Evolutionary conservation across 1,284 basidiomycete genomes (phyloP), one percentile per base, ranked within the genome.

Genomic region (Trichosporon asahii): DNA sequence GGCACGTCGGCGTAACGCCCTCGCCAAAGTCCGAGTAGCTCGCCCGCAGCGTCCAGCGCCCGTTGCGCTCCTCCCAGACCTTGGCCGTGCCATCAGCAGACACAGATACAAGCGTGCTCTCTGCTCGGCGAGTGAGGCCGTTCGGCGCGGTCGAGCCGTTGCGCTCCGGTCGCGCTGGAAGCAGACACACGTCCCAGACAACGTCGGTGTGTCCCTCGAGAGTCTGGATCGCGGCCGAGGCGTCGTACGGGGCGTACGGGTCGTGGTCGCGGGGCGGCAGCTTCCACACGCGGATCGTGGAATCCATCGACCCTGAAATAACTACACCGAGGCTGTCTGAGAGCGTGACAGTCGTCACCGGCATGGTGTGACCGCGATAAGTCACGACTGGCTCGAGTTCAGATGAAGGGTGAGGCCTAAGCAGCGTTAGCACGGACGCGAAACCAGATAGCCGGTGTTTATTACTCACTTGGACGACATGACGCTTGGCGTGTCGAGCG

Each of bases 121-220:
- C 76, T 0, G 69, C 60, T 7, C 66, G 65, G 57, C 35, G 57
- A 44, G 46, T n/a, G 11, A 29, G 57, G 21, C 65, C 27, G 12
- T 66, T 23, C 27, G 53, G 35, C 8, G 46, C 46, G 1, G 66
- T 6, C 15, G 66, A 44, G 7, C 14, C 21, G 55, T 15, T 63
- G 15, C 65, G 64, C 12, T 69, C 65, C 6, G 66, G 15, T 7
- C 68, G 65, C 1, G 69, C 25, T 0, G 84, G 82, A 27, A 87
- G 71, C 12, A 86, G 72, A 21, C 91, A 90, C 65, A 98, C 85
- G 79, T 95, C 95, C 95, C 96, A 98, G 12, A 98, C 91, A 3
- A 93, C 93, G 80, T 98, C 94, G 0, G 93, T 93, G 80, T 97
- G 94, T 1, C 94, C 95, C 46, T 95, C 89, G 33, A 98, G 88